Evolutionary conservation across 306 rosid genomes (phyloP), one percentile per base, ranked within the genome.

Genomic region (Prunus campanulata): DNA sequence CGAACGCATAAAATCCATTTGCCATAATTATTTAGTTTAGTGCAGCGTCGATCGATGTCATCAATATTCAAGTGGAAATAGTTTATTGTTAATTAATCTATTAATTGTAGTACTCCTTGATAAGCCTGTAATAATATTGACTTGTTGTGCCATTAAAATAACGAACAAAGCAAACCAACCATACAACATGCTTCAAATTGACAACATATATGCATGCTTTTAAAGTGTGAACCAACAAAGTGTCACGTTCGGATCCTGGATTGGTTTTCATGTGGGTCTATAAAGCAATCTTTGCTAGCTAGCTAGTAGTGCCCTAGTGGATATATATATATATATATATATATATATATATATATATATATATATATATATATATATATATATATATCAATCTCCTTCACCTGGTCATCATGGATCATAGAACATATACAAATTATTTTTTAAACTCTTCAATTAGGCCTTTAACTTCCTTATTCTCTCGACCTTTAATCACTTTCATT

Each of bases 201-300:
- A 69, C 44, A 7, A 69, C 18, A 49, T 69, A 64, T 32, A 3
- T 5, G 68, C 48, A 64, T 62, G 72, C 52, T 62, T 52, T 71
- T 8, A 30, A 29, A 52, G 51, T 47, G 75, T 59, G 56, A 9
- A 74, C 59, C 70, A 13, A 32, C 60, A 70, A 64, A 61, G 66
- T 22, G 74, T 74, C 80, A 69, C 65, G 29, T 64, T 66, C 3
- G 50, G 68, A 66, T 84, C 79, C 71, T 80, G 56, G 77, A 80
- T 77, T 72, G 66, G 2, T 72, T 55, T 54, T 83, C 93, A 82
- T 83, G 91, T 84, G 91, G 88, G 83, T 82, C 88, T 88, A 88
- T 79, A 81, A 88, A 79, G 87, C 79, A 12, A 12, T 30, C 16
- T 30, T 18, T 72, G 52, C 66, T 55, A 62, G 9, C 9, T 39